phyloP scores from a whole-genome alignment of 371 early-diverging fungal genomes.

The Synchytrium microbalum region DNA sequence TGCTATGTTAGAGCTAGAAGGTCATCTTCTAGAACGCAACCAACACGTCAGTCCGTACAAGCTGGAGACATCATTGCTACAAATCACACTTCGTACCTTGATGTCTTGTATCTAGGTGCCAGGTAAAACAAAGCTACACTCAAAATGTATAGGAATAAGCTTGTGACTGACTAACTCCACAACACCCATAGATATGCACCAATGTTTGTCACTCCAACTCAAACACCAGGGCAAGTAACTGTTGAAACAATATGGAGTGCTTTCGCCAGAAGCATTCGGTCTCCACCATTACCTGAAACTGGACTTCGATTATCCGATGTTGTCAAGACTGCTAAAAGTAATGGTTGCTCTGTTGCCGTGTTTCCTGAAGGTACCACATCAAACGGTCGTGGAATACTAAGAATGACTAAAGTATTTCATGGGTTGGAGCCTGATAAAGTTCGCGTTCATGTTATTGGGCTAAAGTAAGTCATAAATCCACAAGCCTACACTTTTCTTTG shows the following conservation, averaged over 20 bases:
- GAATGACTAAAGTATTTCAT: constrained; percentile 62
- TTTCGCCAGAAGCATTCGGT: constrained; percentile 31
- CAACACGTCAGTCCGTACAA: constrained; percentile 11
- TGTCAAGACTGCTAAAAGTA: constrained; percentile 38
- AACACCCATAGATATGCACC: constrained; percentile 15
- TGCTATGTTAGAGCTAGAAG: constrained; percentile 5
- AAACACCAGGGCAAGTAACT: constrained; percentile 2
- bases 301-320: constrained; percentile 37
- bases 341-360: constrained; percentile 63
- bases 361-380: constrained; percentile 86
- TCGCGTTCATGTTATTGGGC: constrained; percentile 50
- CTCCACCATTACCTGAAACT: constrained; percentile 44
- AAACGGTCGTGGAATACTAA: constrained; percentile 76
- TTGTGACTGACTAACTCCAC: too few species aligned
- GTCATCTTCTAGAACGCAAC: background rate
- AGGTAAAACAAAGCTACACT: constrained; percentile 31
- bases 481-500: background rate
- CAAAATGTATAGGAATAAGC: too few species aligned
- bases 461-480: constrained; percentile 49
- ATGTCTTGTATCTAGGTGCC: constrained; percentile 65
- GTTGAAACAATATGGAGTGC: background rate
- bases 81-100: constrained; percentile 81
- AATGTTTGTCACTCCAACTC: constrained; percentile 5
- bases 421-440: constrained; percentile 38
- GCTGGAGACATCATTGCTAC: constrained; percentile 67